Evolutionary conservation across 352 stramenopile genomes (phyloP).

Genomic region (Phytophthora sp.): DNA sequence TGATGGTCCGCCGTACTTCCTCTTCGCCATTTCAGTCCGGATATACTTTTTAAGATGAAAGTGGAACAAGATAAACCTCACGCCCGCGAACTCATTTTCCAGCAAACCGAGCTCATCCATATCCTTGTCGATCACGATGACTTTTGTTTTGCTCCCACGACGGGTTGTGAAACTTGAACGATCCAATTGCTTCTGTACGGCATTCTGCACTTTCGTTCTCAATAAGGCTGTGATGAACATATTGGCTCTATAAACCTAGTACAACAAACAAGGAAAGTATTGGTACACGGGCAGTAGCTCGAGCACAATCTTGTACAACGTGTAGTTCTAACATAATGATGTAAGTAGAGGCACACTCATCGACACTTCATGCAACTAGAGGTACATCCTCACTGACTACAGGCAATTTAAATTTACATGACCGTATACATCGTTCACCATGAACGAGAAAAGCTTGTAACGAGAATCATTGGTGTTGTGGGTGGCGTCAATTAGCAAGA

Average conservation of each 20-base stretch:
- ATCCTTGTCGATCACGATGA: constrained; percentile 4
- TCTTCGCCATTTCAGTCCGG: neutral
- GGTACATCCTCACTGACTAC: too few species aligned
- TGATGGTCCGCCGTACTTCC: neutral
- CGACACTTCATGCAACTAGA: too few species aligned
- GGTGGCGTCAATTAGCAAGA: constrained; percentile 6
- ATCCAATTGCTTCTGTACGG: neutral
- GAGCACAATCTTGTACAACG: too few species aligned
- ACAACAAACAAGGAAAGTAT: too few species aligned
- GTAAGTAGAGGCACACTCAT: too few species aligned
- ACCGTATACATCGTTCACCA: constrained; percentile 3
- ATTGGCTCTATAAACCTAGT: neutral
- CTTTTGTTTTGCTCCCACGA: neutral
- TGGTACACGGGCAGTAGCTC: too few species aligned
- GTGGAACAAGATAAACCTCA: neutral
- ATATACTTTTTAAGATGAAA: constrained; percentile 7
- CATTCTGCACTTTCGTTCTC: neutral
- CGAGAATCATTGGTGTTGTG: constrained; percentile 15
- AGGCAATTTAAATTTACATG: too few species aligned
- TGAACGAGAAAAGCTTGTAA: constrained; percentile 23
- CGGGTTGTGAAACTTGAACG: neutral
- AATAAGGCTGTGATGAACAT: constrained; percentile 1
- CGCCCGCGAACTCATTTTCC: neutral
- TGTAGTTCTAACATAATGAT: too few species aligned
- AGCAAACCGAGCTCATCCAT: neutral